Evolutionary conservation across 192 early-diverging fungal species (phyloP), one percentile per base, ranked within the genome.

Genomic region (Backusella tuberculispora): DNA sequence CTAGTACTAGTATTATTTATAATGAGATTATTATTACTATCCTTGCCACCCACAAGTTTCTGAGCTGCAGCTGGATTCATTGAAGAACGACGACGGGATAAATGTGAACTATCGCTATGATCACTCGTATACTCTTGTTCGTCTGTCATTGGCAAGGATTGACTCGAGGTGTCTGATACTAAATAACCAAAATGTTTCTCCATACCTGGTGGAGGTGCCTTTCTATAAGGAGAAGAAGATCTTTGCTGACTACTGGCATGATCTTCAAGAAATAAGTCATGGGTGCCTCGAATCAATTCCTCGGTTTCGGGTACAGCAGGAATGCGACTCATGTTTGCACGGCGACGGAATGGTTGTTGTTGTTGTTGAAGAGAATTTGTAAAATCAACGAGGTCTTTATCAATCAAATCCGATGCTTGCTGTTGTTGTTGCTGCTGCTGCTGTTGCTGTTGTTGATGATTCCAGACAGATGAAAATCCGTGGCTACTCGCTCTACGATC

Each of bases 81-180:
- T 3, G 68, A 69, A 6, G 68, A 69, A 4, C 68, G 38, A 47
- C 68, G 68, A 47, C 68, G 68, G 6, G 68, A 69, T 43, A 45
- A 5, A 24, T 47, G 68, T 34, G 64, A 60, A 13, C 53, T 60
- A 46, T 80, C 81, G 48, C 81, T 80, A 63, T 80, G 78, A 72
- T 80, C 81, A 43, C 79, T 80, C 2, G 67, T 66, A 69, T 83
- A 80, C 21, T 60, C 53, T 10, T 60, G 53, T 5, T 60, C 53
- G 9, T 60, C 53, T 3, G 53, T 24, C 3, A 60, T 24, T 2
- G 53, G 9, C 24, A 24, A 26, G 9, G 53, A 24, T 10, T 6
- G 24, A 0, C 3, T 24, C 0, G 53, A 47, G 45, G 44, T 15
- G 68, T 45, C 42, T 15, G 68, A 45, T 15, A 69, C 14, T 47